Conservation (phyloP, 2,329 filamentous ascomycete genomes). For the Iodosphaeria phyllophila region DNA sequence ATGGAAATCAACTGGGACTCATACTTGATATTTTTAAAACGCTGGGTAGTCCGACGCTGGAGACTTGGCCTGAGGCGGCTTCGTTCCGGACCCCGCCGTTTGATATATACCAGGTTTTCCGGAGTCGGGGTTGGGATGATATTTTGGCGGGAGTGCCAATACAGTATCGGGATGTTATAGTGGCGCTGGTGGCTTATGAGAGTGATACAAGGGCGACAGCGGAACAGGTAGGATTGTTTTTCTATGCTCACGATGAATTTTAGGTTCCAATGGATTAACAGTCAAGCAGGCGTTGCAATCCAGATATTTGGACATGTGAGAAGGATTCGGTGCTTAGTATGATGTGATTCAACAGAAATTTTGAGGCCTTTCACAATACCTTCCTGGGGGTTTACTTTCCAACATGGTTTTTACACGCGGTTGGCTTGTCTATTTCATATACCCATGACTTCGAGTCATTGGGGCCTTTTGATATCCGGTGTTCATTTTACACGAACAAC, state of each 20-base stretch:
- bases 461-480: too few relatives aligned
- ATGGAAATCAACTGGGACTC: slow-evolving; percentile 80
- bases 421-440: too few relatives aligned
- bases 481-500: too few relatives aligned
- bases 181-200: slow-evolving; percentile 53
- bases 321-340: too few relatives aligned
- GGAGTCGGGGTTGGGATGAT: slow-evolving; percentile 45
- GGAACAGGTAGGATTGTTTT: slow-evolving; percentile 32
- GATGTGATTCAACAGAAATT: too few relatives aligned
- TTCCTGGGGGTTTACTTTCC: too few relatives aligned
- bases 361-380: too few relatives aligned
- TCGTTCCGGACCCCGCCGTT: slow-evolving; percentile 60
- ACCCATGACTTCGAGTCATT: too few relatives aligned
- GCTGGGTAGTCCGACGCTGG: slow-evolving; percentile 65
- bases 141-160: slow-evolving; percentile 44
- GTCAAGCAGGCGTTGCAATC: too few relatives aligned
- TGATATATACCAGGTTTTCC: slow-evolving; percentile 71
- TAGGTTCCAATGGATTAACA: too few relatives aligned
- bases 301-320: too few relatives aligned
- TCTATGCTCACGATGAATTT: slow-evolving; percentile 1
- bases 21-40: slow-evolving; percentile 88
- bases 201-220: slow-evolving; percentile 52
- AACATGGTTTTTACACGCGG: too few relatives aligned
- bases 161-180: slow-evolving; percentile 45
- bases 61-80: slow-evolving; percentile 66